Conservation (phyloP, 108 stramenopile genomes). For the Mayamaea pseudoterrestris region DNA sequence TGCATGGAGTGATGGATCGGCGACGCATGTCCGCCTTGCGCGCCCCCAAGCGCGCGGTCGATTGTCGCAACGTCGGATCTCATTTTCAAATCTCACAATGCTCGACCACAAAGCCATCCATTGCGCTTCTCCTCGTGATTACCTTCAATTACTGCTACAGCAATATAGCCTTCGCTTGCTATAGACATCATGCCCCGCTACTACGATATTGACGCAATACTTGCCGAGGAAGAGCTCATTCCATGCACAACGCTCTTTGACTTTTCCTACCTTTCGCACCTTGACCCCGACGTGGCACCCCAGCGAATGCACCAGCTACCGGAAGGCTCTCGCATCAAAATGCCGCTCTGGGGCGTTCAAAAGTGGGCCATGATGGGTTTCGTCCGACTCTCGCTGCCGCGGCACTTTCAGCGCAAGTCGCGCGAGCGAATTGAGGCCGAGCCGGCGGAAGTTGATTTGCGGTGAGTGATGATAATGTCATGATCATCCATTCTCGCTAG, state of each 20-base stretch:
- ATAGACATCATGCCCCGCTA: too few relatives aligned
- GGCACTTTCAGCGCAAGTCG: constrained; percentile 48
- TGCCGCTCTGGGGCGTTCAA: constrained; percentile 73
- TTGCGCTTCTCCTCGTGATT: too few relatives aligned
- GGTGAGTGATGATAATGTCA: constrained; percentile 22
- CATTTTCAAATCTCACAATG: too few relatives aligned
- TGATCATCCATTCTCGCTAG: background rate
- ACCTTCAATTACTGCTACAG: too few relatives aligned
- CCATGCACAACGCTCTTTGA: constrained; percentile 72
- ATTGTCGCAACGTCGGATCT: too few relatives aligned
- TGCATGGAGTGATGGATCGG: too few relatives aligned
- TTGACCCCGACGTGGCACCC: constrained; percentile 56
- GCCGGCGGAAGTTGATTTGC: constrained; percentile 43
- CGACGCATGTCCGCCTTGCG: too few relatives aligned
- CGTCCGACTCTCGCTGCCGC: constrained; percentile 41
- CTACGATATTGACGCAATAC: constrained; percentile 87
- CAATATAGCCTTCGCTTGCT: too few relatives aligned
- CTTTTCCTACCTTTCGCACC: constrained; percentile 65
- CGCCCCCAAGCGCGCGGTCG: too few relatives aligned
- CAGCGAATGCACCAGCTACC: constrained; percentile 15
- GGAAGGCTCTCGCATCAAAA: constrained; percentile 44
- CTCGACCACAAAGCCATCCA: too few relatives aligned
- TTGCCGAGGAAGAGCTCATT: constrained; percentile 91
- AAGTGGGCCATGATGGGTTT: constrained; percentile 64
- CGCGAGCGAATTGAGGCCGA: constrained; percentile 67